Evolutionary conservation across 2,329 filamentous ascomycete genomes (phyloP), one percentile per base, ranked within the genome.

Genomic region (Aspergillus piperis): DNA sequence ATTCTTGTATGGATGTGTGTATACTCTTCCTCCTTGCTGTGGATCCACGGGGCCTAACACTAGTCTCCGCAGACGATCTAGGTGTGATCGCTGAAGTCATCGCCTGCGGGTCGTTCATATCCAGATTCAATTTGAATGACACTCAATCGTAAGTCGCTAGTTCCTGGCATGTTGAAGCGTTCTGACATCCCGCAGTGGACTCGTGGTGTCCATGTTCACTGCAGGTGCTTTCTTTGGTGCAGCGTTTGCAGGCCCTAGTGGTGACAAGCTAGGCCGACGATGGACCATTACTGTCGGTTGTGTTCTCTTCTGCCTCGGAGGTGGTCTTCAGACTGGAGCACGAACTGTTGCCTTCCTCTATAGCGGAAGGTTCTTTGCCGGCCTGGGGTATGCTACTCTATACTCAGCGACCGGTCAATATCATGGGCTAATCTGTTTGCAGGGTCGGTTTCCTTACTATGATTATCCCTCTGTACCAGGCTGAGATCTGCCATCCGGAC

Each of bases 151-250:
- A 38, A 65, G 72, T 60, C n/a, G 32, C 32, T 36, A 36, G 10
- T 27, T 21, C 30, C 21, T 2, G 4, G 17, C 1, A 27, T 5
- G 3, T 38, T 15, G 11, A 41, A 19, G 19, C 19, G 7, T 15
- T 42, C 41, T 64, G 32, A 64, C 58, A 30, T 2, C 2, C 15
- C 39, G 5, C 51, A 88, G 83, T 39, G 90, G 89, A 56, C 84
- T 89, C 3, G 88, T 92, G 0, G 90, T 93, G 1, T 90, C 89
- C 1, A 82, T 92, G 61, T 93, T 94, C 73, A 94, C 90, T 0
- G 88, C 83, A 2, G 86, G 90, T 48, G 90, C 90, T 21, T 91
- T 91, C 76, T 84, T 89, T 64, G 90, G 89, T 8, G 86, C 89
- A 25, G 78, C 79, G 32, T 77, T 86, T 38, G 90, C 87, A 41